Conservation (phyloP, 495 filamentous ascomycete genomes). For the Penicillium desertorum region DNA sequence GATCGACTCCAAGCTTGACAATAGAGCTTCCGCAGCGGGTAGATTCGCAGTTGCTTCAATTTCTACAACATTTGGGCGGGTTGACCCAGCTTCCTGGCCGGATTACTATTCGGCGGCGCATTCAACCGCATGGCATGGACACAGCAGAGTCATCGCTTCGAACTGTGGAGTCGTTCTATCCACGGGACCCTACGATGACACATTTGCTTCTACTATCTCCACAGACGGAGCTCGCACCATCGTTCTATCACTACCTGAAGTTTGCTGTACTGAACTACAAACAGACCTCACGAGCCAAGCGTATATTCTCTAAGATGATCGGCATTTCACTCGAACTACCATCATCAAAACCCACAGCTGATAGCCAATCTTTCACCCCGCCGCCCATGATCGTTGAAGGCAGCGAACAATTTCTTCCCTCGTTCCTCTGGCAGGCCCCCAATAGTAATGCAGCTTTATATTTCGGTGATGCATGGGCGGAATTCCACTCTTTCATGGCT, state of each 20-base stretch:
- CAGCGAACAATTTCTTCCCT: slow-evolving; percentile 37
- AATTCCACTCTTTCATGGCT: slow-evolving; percentile 73
- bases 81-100: slow-evolving; percentile 50
- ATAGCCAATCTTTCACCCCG: slow-evolving; percentile 49
- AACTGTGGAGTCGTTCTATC: slow-evolving; percentile 81
- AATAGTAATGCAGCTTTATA: slow-evolving; percentile 76
- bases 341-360: slow-evolving; percentile 54
- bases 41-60: slow-evolving; percentile 59
- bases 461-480: slow-evolving; percentile 79
- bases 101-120: slow-evolving; percentile 69
- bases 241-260: slow-evolving; percentile 79
- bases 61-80: slow-evolving; percentile 63
- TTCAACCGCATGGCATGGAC: slow-evolving; percentile 54
- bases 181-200: slow-evolving; percentile 55
- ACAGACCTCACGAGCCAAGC: slow-evolving; percentile 55
- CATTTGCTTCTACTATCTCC: slow-evolving; percentile 79
- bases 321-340: slow-evolving; percentile 79
- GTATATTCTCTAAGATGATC: slow-evolving; percentile 54
- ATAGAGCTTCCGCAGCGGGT: slow-evolving; percentile 73
- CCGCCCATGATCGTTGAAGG: slow-evolving; percentile 36
- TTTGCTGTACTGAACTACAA: slow-evolving; percentile 71
- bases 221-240: slow-evolving; percentile 68
- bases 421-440: slow-evolving; percentile 81
- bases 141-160: slow-evolving; percentile 64
- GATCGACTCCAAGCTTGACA: slow-evolving; percentile 66